Evolutionary conservation across 2,329 filamentous ascomycete genomes (phyloP).

Genomic region (Alternaria brassicicola): DNA sequence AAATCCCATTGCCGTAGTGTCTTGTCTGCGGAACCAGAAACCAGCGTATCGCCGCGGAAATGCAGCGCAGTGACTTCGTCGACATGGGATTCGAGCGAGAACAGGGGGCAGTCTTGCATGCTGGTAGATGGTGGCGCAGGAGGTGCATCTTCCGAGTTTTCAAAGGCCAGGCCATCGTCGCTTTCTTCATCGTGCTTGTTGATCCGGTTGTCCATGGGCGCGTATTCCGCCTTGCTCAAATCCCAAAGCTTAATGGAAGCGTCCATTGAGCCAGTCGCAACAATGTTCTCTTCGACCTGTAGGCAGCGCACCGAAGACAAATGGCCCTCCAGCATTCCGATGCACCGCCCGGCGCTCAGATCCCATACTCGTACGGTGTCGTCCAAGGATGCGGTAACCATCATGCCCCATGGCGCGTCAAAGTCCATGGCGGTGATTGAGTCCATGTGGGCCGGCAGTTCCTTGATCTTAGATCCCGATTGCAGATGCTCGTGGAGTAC

Average conservation of each 20-base stretch:
- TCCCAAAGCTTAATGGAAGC: conserved; percentile 96
- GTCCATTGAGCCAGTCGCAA: conserved; percentile 93
- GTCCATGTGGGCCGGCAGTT: conserved; percentile 87
- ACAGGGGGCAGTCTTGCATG: conserved; percentile 89
- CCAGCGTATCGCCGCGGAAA: conserved; percentile 85
- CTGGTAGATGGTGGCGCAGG: conserved; percentile 71
- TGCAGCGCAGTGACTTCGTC: conserved; percentile 94
- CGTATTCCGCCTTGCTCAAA: conserved; percentile 84
- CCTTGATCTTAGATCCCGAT: conserved; percentile 83
- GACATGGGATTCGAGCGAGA: conserved; percentile 85
- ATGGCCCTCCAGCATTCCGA: conserved; percentile 90
- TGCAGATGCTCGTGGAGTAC: conserved; percentile 95
- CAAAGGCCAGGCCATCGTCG: conserved; percentile 70
- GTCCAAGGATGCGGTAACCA: conserved; percentile 90
- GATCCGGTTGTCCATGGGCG: conserved; percentile 66
- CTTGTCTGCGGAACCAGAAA: conserved; percentile 96
- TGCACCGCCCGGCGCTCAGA: conserved; percentile 88
- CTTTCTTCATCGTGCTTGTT: conserved; percentile 52
- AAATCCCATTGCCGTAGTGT: conserved; percentile 97
- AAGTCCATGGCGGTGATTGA: conserved; percentile 91
- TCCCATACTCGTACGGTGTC: conserved; percentile 97
- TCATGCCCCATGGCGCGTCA: conserved; percentile 93
- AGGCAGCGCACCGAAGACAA: conserved; percentile 90
- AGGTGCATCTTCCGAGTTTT: conserved; percentile 73
- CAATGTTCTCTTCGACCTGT: conserved; percentile 93